A percentile compares a stretch with the other conserved stretches of the same genome.
Conservation (phyloP, 2,329 filamentous ascomycete genomes). For the Mariannaea sp. region DNA sequence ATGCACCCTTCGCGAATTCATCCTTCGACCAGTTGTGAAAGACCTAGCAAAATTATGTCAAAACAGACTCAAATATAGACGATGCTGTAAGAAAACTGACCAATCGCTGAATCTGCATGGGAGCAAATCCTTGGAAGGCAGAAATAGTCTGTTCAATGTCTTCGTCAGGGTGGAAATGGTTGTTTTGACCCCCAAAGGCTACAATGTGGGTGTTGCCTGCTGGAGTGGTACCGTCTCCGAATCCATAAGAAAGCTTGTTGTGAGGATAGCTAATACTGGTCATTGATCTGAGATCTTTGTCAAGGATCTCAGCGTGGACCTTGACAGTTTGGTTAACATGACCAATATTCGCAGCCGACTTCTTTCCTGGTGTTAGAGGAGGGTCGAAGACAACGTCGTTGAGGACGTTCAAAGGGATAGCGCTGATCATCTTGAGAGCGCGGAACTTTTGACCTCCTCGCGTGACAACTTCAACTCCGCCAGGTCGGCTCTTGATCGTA, state of each 20-base stretch:
- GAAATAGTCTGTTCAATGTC: slow-evolving; percentile 42
- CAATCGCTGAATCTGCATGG: slow-evolving; percentile 38
- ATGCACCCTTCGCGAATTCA: slow-evolving; percentile 52
- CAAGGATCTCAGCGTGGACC: slow-evolving; percentile 50
- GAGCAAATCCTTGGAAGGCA: slow-evolving; percentile 43
- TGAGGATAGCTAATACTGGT: slow-evolving; percentile 49
- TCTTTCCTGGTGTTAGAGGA: slow-evolving; percentile 42
- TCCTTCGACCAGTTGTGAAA: slow-evolving; percentile 57
- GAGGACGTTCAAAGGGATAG: slow-evolving; percentile 52
- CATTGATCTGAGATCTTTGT: slow-evolving; percentile 49
- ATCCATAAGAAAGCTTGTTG: slow-evolving; percentile 49
- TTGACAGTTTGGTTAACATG: slow-evolving; percentile 54
- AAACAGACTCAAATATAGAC: fast-evolving
- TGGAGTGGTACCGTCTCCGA: slow-evolving; percentile 51
- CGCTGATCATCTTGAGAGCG: slow-evolving; percentile 45
- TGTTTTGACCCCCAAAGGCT: slow-evolving; percentile 48
- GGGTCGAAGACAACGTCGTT: slow-evolving; percentile 48
- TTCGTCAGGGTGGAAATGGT: slow-evolving; percentile 51
- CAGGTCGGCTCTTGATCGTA: slow-evolving; percentile 37
- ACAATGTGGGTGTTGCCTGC: slow-evolving; percentile 55
- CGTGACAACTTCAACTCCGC: slow-evolving; percentile 42
- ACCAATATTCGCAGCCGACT: slow-evolving; percentile 43
- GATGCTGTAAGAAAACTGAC: slow-evolving; percentile 17
- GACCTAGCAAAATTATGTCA: slow-evolving; percentile 33
- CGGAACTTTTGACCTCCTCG: slow-evolving; percentile 38